Evolutionary conservation across 2,329 filamentous ascomycete species (phyloP).

Genomic region (Neodidymelliopsis sp.): DNA sequence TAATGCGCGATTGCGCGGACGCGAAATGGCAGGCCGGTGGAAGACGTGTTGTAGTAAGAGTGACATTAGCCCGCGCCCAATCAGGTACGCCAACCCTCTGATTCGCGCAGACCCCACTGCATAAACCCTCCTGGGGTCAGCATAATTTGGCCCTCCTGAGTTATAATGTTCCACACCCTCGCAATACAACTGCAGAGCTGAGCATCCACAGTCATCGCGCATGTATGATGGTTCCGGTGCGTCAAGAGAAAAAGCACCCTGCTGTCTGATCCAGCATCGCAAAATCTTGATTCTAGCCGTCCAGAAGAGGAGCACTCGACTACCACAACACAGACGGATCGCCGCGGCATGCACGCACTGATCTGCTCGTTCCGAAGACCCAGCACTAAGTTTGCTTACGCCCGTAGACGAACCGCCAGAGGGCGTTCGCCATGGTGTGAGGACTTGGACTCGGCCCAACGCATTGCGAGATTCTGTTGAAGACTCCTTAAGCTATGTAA

Average conservation of each 20-base stretch:
- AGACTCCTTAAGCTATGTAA: conserved; percentile 4
- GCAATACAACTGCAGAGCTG: conserved; percentile 9
- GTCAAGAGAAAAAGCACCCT: conserved; percentile 10
- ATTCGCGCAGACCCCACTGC: conserved; percentile 18
- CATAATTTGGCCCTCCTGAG: conserved; percentile 20
- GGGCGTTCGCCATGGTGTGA: neutral
- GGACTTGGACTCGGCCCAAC: conserved; percentile 7
- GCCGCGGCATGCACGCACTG: conserved; percentile 18
- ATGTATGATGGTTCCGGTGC: conserved; percentile 10
- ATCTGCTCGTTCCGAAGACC: conserved; percentile 28
- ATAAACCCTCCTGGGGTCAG: conserved; percentile 9
- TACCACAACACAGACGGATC: conserved; percentile 24
- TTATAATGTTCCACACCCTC: conserved; percentile 11
- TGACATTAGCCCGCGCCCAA: conserved; percentile 15
- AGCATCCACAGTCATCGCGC: conserved; percentile 10
- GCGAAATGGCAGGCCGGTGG: conserved; percentile 5
- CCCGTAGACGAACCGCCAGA: conserved; percentile 3
- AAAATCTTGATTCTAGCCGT: conserved; percentile 7
- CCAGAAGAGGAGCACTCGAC: conserved; percentile 7
- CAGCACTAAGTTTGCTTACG: conserved; percentile 21
- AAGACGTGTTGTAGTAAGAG: conserved; percentile 13
- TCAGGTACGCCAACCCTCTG: conserved; percentile 4
- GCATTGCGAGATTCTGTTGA: conserved; percentile 4
- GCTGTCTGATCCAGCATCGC: conserved; percentile 4
- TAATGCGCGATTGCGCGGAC: conserved; percentile 14